Percentiles rank a stretch among this genome's conserved stretches.
phyloP scores from a whole-genome alignment of 2,329 filamentous ascomycete genomes.

The Bisporella sp. region DNA sequence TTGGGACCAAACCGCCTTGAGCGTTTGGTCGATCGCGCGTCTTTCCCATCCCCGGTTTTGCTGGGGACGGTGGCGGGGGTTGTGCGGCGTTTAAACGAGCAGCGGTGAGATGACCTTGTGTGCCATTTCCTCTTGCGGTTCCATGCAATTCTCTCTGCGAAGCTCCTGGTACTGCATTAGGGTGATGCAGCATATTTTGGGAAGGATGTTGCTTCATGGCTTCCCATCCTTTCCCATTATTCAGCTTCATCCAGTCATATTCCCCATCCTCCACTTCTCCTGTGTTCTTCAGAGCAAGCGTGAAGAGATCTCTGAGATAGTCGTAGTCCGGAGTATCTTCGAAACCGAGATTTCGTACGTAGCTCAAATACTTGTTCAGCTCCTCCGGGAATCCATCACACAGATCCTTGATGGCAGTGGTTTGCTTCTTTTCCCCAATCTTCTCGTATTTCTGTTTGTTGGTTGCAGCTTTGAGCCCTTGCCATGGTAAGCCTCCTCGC shows the following conservation, averaged over 20 bases:
- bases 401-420: constrained; percentile 90
- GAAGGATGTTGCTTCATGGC: constrained; percentile 63
- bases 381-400: constrained; percentile 96
- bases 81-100: constrained; percentile 92
- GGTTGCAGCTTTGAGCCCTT: constrained; percentile 65
- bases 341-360: constrained; percentile 95
- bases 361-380: constrained; percentile 95
- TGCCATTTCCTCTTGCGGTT: constrained; percentile 55
- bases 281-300: constrained; percentile 87
- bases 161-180: constrained; percentile 70
- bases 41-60: constrained; percentile 70
- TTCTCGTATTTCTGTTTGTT: constrained; percentile 99
- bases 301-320: constrained; percentile 93
- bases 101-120: constrained; percentile 57
- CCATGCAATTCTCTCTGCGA: constrained; percentile 81
- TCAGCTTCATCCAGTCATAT: constrained; percentile 99
- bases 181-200: constrained; percentile 68
- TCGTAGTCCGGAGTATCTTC: constrained; percentile 99
- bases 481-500: constrained; percentile 64
- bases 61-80: constrained; percentile 80
- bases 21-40: constrained; percentile 68
- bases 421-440: constrained; percentile 99
- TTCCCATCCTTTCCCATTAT: constrained; percentile 87
- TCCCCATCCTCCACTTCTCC: constrained; percentile 96
- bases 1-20: constrained; percentile 64